These are phyloP conservation scores for Cytospora piceae DNA, from an alignment of 2,329 filamentous ascomycete genomes.

Conservation along the genomic window DNA sequence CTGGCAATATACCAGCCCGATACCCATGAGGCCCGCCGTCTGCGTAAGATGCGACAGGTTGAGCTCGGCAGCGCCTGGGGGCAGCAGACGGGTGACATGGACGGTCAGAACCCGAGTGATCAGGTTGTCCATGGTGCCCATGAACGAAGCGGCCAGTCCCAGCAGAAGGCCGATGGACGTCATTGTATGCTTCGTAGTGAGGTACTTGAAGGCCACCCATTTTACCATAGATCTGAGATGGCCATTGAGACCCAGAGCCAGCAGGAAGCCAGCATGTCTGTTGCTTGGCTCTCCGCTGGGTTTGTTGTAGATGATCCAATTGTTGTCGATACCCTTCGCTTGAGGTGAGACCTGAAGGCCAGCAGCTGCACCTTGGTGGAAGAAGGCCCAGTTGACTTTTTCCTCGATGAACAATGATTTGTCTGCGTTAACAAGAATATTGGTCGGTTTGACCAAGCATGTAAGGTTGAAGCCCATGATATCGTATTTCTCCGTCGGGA, in stretches of 20 bases:
- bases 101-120: constrained; percentile 93
- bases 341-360: constrained; percentile 88
- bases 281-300: constrained; percentile 85
- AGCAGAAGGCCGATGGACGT: constrained; percentile 95
- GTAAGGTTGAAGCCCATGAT: constrained; percentile 90
- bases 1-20: constrained; percentile 89
- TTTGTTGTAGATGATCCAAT: constrained; percentile 99
- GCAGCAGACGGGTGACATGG: constrained; percentile 93
- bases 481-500: constrained; percentile 89
- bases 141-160: constrained; percentile 88
- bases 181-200: constrained; percentile 99
- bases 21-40: constrained; percentile 95
- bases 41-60: constrained; percentile 93
- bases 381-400: constrained; percentile 98
- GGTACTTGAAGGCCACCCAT: constrained; percentile 98
- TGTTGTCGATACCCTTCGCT: constrained; percentile 93
- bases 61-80: constrained; percentile 87
- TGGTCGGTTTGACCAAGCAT: constrained; percentile 88
- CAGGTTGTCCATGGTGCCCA: constrained; percentile 96
- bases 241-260: constrained; percentile 90
- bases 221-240: constrained; percentile 94
- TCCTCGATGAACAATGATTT: constrained; percentile 88
- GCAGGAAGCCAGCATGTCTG: constrained; percentile 90
- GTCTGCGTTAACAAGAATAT: constrained; percentile 92
- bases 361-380: constrained; percentile 93